Base-by-base conservation (phyloP, 371 early-diverging fungal species). In the Actinomucor elegans region DNA sequence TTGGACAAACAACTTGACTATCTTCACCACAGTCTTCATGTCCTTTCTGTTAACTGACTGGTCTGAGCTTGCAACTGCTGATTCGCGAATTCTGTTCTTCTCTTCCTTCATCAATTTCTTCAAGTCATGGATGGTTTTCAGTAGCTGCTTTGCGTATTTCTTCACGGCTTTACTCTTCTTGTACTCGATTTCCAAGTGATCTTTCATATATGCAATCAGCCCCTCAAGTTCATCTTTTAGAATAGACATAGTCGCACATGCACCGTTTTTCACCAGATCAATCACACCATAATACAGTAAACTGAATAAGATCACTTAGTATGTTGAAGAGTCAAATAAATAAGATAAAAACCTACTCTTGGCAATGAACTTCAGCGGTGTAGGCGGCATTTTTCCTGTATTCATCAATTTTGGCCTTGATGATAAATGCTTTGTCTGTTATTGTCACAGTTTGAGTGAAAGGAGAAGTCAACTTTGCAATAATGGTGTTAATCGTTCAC, bases 151-250 rank as follows among this genome's bases (percentile, higher is more conserved):
- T 29, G 40, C 40, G 12, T 50, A 40, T 10, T 36, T 48, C 52
- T 44, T 43, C 26, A 52, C 34, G 15, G 33, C 26, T 33, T 46
- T 55, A 21, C 40, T 55, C 17, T 47, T 46, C 41, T 45, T 48
- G 29, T 27, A 38, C 28, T 57, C 28, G 33, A 40, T 55, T 29
- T 37, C 21, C 21, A 40, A 47, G 54, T 54, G 47, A 31, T 46
- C 54, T 54, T 54, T 54, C 46, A 54, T 54, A 40, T 54, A 46
- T 46, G 46, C 40, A 46, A 11, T 54, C 38, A 54, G 21, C 54
- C 40, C 44, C 36, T 27, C 48, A 48, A 44, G 53, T n/a, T 44
- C 44, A 11, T 44, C 53, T 52, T 52, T 52, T 18, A 52, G 21
- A 26, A 52, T 28, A 14, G 53, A 52, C 8, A 10, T 20, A 36